These are phyloP conservation scores for Pleurotus sapidus DNA, from an alignment of 768 basidiomycete genomes.

Conservation along the genomic window DNA sequence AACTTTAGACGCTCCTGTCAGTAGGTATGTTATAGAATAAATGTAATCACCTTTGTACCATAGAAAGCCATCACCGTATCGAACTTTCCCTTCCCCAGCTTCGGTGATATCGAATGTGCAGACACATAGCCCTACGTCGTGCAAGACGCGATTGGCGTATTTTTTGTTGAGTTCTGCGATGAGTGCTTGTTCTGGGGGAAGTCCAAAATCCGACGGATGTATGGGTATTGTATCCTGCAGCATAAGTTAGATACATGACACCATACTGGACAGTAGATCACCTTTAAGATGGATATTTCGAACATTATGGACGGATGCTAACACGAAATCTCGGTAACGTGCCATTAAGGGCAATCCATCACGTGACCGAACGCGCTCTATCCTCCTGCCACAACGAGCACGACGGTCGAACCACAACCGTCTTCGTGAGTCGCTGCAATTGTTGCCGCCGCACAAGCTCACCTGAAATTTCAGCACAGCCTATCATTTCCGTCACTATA, in stretches of 20 bases:
- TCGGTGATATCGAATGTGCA: slow-evolving; percentile 86
- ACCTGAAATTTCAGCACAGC: neutral
- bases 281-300: slow-evolving; percentile 43
- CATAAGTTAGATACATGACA: neutral
- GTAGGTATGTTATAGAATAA: neutral
- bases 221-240: slow-evolving; percentile 85
- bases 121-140: slow-evolving; percentile 89
- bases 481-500: neutral
- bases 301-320: slow-evolving; percentile 31
- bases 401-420: neutral
- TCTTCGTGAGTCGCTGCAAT: neutral
- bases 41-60: slow-evolving; percentile 82
- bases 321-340: neutral
- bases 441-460: neutral
- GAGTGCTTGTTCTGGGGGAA: slow-evolving; percentile 75
- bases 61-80: slow-evolving; percentile 91
- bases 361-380: neutral
- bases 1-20: slow-evolving; percentile 40
- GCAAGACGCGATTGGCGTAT: slow-evolving; percentile 89
- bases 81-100: slow-evolving; percentile 87
- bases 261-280: slow-evolving; percentile 14
- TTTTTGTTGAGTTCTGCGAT: slow-evolving; percentile 90
- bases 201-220: slow-evolving; percentile 82
- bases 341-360: neutral
- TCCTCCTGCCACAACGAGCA: neutral